phyloP scores from a whole-genome alignment of 805 yeast genomes.

The Debaryomyces prosopidis region DNA sequence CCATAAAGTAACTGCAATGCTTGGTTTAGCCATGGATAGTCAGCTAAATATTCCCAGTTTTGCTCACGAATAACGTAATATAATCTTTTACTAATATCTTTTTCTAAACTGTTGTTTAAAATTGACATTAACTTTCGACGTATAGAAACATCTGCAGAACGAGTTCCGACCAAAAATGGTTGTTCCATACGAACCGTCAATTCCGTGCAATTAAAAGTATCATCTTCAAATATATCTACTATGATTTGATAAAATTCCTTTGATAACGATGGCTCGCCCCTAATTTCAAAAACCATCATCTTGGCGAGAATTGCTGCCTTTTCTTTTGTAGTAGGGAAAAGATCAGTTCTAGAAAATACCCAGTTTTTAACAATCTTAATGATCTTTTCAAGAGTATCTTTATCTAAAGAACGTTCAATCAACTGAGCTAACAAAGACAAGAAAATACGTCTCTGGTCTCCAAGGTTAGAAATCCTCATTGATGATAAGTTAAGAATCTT shows the following conservation, averaged over 20 bases:
- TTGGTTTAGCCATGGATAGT: constrained; percentile 92
- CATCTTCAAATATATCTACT: constrained; percentile 82
- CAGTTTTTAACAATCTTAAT: constrained; percentile 79
- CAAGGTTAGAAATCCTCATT: constrained; percentile 78
- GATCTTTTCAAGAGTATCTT: constrained; percentile 69
- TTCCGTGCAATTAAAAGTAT: constrained; percentile 76
- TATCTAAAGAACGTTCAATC: constrained; percentile 84
- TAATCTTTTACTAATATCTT: constrained; percentile 73
- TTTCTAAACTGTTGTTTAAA: constrained; percentile 74
- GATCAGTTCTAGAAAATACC: constrained; percentile 81
- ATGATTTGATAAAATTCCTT: constrained; percentile 83
- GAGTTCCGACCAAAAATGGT: constrained; percentile 92
- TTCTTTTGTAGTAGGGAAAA: constrained; percentile 93
- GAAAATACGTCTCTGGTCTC: constrained; percentile 91
- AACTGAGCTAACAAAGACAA: constrained; percentile 83
- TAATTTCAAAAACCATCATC: constrained; percentile 88
- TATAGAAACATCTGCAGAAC: constrained; percentile 71
- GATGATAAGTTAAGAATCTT: constrained; percentile 77
- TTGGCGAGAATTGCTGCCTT: constrained; percentile 91
- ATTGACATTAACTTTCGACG: constrained; percentile 79
- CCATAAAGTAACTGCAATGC: constrained; percentile 86
- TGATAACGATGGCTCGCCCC: constrained; percentile 79
- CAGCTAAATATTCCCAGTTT: constrained; percentile 94
- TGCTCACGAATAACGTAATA: constrained; percentile 91
- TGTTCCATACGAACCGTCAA: constrained; percentile 94